Percentiles rank a stretch among this genome's conserved stretches.
phyloP scores from a whole-genome alignment of 192 early-diverging fungal species.

The Chytriomyces hyalinus region DNA sequence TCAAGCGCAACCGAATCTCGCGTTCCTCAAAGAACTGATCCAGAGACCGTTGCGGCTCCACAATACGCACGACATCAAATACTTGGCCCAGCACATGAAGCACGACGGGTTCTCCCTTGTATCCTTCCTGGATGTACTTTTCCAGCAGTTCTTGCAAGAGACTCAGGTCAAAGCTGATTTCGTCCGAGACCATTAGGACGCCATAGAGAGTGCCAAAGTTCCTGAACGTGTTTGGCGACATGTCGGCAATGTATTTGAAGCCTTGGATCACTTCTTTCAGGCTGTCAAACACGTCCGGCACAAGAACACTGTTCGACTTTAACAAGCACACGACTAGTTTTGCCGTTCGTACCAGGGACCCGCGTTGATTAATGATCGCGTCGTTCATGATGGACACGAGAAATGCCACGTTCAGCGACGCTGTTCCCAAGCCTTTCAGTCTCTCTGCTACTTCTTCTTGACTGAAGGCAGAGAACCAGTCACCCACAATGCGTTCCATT shows the following conservation, averaged over 20 bases:
- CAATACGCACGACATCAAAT: not conserved
- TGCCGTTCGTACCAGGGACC: conserved; percentile 1
- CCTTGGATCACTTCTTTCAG: not conserved
- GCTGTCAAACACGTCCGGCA: not conserved
- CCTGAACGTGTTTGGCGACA: not conserved
- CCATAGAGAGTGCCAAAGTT: conserved; percentile 10
- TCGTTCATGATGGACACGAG: not conserved
- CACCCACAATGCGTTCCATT: conserved; percentile 10
- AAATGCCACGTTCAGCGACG: not conserved
- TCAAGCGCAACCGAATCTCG: not conserved
- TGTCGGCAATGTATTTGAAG: not conserved
- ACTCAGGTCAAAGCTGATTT: not conserved
- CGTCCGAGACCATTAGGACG: conserved; percentile 7
- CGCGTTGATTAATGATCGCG: not conserved
- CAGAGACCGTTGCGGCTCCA: not conserved
- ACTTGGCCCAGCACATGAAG: conserved; percentile 5
- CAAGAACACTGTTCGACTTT: not conserved
- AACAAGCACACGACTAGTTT: not conserved
- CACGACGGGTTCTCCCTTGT: not conserved
- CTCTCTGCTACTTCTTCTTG: not conserved
- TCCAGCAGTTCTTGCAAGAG: conserved; percentile 4
- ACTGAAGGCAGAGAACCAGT: conserved; percentile 4
- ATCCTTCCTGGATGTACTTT: not conserved
- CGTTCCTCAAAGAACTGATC: not conserved
- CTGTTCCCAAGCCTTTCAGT: not conserved